Conservation (phyloP, 2,329 filamentous ascomycete genomes). For the Fusarium sp. region DNA sequence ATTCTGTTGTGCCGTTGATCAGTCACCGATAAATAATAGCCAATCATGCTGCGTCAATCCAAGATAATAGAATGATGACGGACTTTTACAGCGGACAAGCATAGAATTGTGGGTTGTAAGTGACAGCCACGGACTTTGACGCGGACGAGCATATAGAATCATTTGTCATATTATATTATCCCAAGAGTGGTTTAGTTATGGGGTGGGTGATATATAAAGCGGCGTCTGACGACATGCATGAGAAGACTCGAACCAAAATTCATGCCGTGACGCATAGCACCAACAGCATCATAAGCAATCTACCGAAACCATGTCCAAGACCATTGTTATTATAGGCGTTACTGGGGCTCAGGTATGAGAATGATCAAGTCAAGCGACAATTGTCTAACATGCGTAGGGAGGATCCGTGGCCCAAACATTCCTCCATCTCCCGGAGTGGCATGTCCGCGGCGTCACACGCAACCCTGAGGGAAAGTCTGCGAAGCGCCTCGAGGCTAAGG, state of each 20-base stretch:
- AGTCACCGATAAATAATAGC: accelerated
- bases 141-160: accelerated
- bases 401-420: neutral
- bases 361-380: accelerated
- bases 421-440: neutral
- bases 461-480: neutral
- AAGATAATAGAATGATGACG: accelerated
- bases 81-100: neutral
- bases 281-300: neutral
- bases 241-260: accelerated
- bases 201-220: neutral
- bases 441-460: neutral
- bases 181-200: accelerated
- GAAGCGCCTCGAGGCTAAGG: neutral
- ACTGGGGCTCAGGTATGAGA: neutral
- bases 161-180: neutral
- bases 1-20: accelerated
- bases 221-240: accelerated
- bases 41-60: neutral
- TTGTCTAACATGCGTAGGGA: neutral
- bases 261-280: accelerated
- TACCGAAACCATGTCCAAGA: neutral
- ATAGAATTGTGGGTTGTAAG: neutral
- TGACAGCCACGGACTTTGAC: neutral
- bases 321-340: neutral